Percentiles rank a stretch among this genome's conserved stretches.
These are phyloP conservation scores for Perkinsus olseni DNA, from an alignment of 169 alveolate genomes.

Conservation along the genomic window DNA sequence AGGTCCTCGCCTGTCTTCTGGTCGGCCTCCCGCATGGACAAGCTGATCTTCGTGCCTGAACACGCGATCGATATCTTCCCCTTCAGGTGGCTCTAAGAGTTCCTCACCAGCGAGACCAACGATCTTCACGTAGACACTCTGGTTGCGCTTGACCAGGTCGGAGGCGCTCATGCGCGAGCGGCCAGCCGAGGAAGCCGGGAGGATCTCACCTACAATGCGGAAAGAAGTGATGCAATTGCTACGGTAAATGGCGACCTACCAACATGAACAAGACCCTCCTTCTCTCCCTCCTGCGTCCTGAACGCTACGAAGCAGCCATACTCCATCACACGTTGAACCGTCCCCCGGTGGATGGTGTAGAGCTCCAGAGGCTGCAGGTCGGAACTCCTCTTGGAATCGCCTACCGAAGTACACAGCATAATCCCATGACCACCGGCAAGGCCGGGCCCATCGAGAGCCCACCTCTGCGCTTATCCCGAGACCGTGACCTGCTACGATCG, in stretches of 20 bases:
- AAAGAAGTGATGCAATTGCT: conserved; percentile 21
- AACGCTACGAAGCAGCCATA: conserved; percentile 59
- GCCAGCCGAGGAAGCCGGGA: background rate
- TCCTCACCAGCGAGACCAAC: too few species aligned
- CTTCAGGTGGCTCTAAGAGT: background rate
- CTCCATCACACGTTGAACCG: conserved; percentile 45
- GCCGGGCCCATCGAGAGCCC: background rate
- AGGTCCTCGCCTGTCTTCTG: conserved; percentile 56
- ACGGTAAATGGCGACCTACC: conserved; percentile 1
- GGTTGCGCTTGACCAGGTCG: conserved; percentile 16
- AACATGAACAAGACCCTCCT: conserved; percentile 59
- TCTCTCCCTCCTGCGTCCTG: conserved; percentile 41
- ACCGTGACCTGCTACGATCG: background rate
- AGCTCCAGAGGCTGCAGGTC: conserved; percentile 20
- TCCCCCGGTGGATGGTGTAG: conserved; percentile 47
- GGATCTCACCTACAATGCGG: conserved; percentile 23
- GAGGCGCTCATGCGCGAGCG: conserved; percentile 29
- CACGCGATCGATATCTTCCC: conserved; percentile 10
- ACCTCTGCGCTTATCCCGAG: background rate
- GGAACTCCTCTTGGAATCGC: background rate
- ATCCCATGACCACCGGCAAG: background rate
- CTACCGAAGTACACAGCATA: background rate
- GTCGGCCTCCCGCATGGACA: conserved; percentile 67
- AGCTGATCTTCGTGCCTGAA: conserved; percentile 44
- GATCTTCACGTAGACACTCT: conserved; percentile 28